Base-by-base conservation (phyloP, 257 asterid species). In the Handroanthus guayacan region DNA sequence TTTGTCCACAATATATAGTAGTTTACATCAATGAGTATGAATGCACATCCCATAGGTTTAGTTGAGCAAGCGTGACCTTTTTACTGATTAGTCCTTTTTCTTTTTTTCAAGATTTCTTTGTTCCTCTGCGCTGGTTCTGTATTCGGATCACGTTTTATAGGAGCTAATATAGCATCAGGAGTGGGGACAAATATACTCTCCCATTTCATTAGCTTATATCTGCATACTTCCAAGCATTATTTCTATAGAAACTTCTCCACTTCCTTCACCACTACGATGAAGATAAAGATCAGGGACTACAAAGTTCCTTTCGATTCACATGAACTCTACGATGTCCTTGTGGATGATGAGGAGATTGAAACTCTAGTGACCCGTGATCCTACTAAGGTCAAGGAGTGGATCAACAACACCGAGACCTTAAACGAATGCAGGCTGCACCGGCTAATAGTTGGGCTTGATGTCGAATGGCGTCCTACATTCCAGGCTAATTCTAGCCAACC, bases 371-470 rank as follows among this genome's bases (percentile, higher is more conserved):
- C 86, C 1, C 25, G 14, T 11, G 71, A 71, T 8, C 74, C 79
- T 13, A 13, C 9, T 9, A 55, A 3, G 48, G 79, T 78, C 2
- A 43, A 20, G 1, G 2, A 6, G 0, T 82, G 83, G 86, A 55
- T 78, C 75, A 6, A 31, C 72, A 52, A 58, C 13, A 48, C 39
- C 0, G 61, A 74, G 65, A 0, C 0, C 56, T 5, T n/a, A 3
- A 20, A 73, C 70, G 11, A n/a, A n/a, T 25, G 60, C 57, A 9
- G 80, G 14, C 61, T 54, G 9, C 16, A 51, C 76, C 47, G 57
- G 34, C 72, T 82, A 8, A 69, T 82, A 1, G 80, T 82, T 9
- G 78, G 85, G 1, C 70, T 78, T 2, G 80, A 78, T 41, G 39
- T 56, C 0, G 82, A 82, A 25, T 82, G 74, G 85, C 75, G 69